A percentile compares a stretch with the other conserved stretches of the same genome.
Evolutionary conservation across 163 green algal genomes (phyloP).

Genomic region (Coccomyxa subellipsoidea): DNA sequence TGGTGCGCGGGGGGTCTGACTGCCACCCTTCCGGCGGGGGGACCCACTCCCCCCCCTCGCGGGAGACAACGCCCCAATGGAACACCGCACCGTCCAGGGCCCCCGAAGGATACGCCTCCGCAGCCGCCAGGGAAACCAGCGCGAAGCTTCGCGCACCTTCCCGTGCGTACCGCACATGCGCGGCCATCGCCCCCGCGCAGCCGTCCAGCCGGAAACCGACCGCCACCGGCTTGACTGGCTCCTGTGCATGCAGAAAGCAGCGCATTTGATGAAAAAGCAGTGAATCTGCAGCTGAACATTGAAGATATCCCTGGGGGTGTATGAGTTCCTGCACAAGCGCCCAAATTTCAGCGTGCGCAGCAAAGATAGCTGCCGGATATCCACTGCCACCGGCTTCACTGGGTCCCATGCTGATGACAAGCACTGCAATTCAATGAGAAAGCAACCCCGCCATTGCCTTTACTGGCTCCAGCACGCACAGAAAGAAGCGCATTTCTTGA

Average conservation of each 20-base stretch:
- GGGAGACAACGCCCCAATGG: neutral
- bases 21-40: constrained; percentile 4
- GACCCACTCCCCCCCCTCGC: neutral
- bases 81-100: neutral
- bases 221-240: neutral
- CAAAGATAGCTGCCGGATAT: too few species aligned
- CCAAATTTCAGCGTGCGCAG: too few species aligned
- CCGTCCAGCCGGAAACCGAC: neutral
- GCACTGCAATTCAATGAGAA: too few species aligned
- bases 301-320: too few species aligned
- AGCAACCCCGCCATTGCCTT: too few species aligned
- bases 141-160: neutral
- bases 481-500: too few species aligned
- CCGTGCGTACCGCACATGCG: neutral
- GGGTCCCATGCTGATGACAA: neutral
- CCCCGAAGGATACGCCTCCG: constrained; percentile 6
- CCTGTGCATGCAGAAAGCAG: neutral
- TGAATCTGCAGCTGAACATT: too few species aligned
- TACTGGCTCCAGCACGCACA: too few species aligned
- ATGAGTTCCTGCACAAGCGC: too few species aligned
- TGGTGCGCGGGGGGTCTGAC: constrained; percentile 3
- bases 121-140: neutral
- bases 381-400: neutral
- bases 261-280: too few species aligned
- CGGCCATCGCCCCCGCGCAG: neutral